A percentile compares a stretch with the other conserved stretches of the same genome.
Conservation (phyloP, 805 yeast species). For the Hanseniaspora clermontiae region DNA sequence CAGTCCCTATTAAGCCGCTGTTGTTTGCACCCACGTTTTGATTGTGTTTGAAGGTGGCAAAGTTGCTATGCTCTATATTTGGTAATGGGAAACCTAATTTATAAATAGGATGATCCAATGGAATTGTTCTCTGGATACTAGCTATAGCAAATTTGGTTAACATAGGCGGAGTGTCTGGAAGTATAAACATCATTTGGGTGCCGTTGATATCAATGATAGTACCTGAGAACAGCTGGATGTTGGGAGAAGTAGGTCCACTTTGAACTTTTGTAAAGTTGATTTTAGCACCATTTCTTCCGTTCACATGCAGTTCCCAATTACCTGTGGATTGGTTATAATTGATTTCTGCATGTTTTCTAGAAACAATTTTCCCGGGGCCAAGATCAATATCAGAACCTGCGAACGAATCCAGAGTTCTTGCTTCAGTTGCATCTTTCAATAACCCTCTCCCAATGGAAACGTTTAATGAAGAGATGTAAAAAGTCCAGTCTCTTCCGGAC, state of each 20-base stretch:
- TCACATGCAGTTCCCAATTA: conserved; percentile 72
- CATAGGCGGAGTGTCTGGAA: conserved; percentile 77
- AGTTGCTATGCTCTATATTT: neutral
- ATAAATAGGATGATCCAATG: conserved; percentile 8
- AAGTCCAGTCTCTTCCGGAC: conserved; percentile 90
- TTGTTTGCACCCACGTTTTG: neutral
- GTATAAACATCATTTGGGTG: conserved; percentile 95
- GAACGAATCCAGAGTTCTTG: neutral
- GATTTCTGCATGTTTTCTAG: conserved; percentile 78
- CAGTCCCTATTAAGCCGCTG: neutral
- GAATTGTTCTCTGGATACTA: conserved; percentile 20
- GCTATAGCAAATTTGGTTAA: conserved; percentile 35
- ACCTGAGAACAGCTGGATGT: conserved; percentile 65
- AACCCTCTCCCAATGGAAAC: conserved; percentile 64
- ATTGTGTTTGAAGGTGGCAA: neutral
- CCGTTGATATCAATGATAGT: conserved; percentile 90
- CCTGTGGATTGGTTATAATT: conserved; percentile 61
- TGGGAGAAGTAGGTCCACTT: conserved; percentile 34
- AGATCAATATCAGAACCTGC: conserved; percentile 59
- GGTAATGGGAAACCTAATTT: conserved; percentile 21
- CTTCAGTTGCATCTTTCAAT: neutral
- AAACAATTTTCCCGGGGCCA: conserved; percentile 96
- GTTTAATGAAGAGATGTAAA: conserved; percentile 65
- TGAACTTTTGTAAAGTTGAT: conserved; percentile 50
- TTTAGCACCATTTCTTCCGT: conserved; percentile 88